These are phyloP conservation scores for Jatropha multifida DNA, from an alignment of 441 rosid genomes.

Conservation along the genomic window DNA sequence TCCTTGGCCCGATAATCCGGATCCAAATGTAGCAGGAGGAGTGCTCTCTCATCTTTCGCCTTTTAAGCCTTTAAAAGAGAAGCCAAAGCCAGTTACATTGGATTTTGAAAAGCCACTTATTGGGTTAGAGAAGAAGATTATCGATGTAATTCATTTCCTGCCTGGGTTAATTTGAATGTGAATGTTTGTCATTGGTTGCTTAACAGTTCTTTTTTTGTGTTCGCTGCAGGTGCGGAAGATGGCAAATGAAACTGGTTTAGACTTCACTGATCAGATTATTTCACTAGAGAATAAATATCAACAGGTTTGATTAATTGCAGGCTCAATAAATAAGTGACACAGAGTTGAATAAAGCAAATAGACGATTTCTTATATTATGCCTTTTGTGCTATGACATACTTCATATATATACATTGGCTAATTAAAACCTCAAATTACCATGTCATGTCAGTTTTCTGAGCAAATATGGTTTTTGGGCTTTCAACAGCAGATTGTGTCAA, in stretches of 20 bases:
- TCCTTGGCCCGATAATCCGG: slow-evolving; percentile 87
- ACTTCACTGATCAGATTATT: slow-evolving; percentile 78
- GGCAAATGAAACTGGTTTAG: slow-evolving; percentile 89
- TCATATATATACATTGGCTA: neutral
- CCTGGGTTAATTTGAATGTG: slow-evolving; percentile 9
- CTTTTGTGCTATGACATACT: neutral
- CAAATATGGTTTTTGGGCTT: neutral
- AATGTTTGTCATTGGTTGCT: neutral
- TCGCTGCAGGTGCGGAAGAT: slow-evolving; percentile 80
- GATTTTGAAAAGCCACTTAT: slow-evolving; percentile 91
- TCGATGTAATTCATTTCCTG: slow-evolving; percentile 44
- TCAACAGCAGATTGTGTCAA: neutral
- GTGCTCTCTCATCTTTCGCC: slow-evolving; percentile 68
- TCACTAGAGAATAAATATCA: slow-evolving; percentile 74
- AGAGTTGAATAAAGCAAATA: slow-evolving; percentile 5
- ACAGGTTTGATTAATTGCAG: slow-evolving; percentile 45
- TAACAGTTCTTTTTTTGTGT: slow-evolving; percentile 8
- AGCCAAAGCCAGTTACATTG: slow-evolving; percentile 76
- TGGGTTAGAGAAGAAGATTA: slow-evolving; percentile 74
- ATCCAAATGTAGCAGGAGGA: slow-evolving; percentile 90
- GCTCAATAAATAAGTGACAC: neutral
- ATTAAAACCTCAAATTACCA: neutral
- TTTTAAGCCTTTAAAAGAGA: slow-evolving; percentile 77
- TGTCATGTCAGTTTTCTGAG: neutral
- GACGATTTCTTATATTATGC: neutral